Conservation (phyloP, 129 eudicot species). For the Chrysanthemum makinoi region DNA sequence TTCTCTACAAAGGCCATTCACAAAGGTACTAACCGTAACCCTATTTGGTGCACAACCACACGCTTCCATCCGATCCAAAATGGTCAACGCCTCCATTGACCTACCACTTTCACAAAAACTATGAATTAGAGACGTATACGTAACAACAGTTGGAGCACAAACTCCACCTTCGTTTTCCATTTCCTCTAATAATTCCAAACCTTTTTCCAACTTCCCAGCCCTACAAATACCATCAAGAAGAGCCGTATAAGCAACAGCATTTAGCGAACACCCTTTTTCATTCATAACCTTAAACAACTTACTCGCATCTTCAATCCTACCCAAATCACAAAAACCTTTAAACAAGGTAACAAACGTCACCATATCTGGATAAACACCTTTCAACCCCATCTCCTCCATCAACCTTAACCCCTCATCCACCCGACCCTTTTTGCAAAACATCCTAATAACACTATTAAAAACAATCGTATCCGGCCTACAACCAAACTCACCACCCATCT, state of each 20-base stretch:
- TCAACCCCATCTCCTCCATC: constrained; percentile 60
- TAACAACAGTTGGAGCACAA: constrained; percentile 66
- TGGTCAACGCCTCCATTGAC: constrained; percentile 46
- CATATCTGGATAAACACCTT: constrained; percentile 67
- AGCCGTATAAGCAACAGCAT: constrained; percentile 56
- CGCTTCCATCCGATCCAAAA: constrained; percentile 65
- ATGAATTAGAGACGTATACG: constrained; percentile 63
- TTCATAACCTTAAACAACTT: constrained; percentile 51
- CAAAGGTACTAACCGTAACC: constrained; percentile 7
- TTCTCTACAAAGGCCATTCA: too few relatives aligned
- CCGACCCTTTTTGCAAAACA: constrained; percentile 50
- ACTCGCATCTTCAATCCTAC: constrained; percentile 67
- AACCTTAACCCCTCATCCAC: constrained; percentile 52
- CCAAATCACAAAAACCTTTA: constrained; percentile 70
- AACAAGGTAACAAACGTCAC: constrained; percentile 58
- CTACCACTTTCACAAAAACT: constrained; percentile 56
- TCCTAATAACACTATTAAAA: constrained; percentile 59
- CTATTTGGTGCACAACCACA: constrained; percentile 56
- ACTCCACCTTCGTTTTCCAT: constrained; percentile 68
- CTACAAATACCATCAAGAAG: constrained; percentile 64
- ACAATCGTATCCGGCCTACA: constrained; percentile 61
- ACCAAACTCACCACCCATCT: constrained; percentile 51
- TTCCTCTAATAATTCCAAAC: constrained; percentile 52
- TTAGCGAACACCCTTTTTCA: constrained; percentile 51
- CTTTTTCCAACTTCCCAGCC: constrained; percentile 57